A percentile compares a stretch with the other conserved stretches of the same genome.
phyloP scores from a whole-genome alignment of 208 protist species.

The Trichomonas gallinae region DNA sequence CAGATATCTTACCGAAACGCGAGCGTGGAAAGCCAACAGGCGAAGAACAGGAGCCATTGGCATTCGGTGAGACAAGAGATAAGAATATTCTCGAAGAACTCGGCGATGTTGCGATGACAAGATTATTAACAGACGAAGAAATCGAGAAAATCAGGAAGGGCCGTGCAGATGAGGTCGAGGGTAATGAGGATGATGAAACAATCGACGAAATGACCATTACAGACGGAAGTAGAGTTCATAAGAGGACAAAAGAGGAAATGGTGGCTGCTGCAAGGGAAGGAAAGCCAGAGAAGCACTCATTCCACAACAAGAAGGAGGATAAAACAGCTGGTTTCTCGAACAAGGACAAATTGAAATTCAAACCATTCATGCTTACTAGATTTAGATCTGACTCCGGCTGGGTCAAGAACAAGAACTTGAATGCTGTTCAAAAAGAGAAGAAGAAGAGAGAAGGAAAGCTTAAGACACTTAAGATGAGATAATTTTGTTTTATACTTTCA shows the following conservation, averaged over 20 bases:
- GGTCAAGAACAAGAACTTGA: background rate
- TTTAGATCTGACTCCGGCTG: background rate
- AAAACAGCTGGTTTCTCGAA: conserved; percentile 10
- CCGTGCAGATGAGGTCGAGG: background rate
- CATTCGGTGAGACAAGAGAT: background rate
- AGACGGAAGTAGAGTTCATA: background rate
- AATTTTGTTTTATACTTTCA: background rate
- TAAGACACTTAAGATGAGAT: background rate
- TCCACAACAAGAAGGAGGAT: background rate
- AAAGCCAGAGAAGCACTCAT: background rate
- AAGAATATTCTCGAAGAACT: background rate
- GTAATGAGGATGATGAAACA: too few relatives aligned
- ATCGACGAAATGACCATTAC: background rate
- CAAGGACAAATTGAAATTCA: background rate
- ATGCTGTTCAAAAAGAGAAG: background rate
- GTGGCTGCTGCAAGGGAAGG: background rate
- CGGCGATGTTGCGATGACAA: background rate
- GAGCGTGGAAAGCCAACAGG: background rate
- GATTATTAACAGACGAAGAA: background rate
- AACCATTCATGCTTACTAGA: background rate
- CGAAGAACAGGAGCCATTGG: background rate
- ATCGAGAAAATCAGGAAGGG: background rate
- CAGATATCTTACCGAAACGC: background rate
- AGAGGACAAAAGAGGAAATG: background rate
- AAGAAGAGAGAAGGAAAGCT: background rate